Percentiles rank a stretch among this genome's conserved stretches.
Evolutionary conservation across 139 green algal genomes (phyloP).

Genomic region (Chlamydomonas sphaeroides): DNA sequence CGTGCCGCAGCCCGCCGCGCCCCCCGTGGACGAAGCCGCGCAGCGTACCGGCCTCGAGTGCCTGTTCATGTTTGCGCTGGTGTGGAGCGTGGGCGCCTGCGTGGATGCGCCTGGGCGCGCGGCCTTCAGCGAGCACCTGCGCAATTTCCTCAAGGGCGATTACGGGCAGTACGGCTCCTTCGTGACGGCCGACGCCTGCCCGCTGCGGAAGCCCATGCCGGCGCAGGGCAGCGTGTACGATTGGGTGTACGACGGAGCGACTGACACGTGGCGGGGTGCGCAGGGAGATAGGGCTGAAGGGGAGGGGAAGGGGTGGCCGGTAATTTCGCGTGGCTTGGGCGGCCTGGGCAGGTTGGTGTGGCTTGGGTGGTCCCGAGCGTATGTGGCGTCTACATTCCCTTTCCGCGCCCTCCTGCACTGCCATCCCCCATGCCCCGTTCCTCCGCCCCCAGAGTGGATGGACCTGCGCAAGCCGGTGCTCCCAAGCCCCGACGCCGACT

Average conservation of each 20-base stretch:
- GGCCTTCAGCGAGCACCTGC: conserved; percentile 28
- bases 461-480: conserved; percentile 47
- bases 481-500: conserved; percentile 50
- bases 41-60: conserved; percentile 39
- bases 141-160: conserved; percentile 42
- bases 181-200: conserved; percentile 6
- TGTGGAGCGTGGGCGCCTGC: conserved; percentile 68
- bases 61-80: conserved; percentile 67
- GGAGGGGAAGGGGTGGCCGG: no score
- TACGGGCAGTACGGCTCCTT: conserved; percentile 35
- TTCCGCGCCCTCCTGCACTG: no score
- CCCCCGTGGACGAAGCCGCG: neutral
- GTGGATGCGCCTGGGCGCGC: conserved; percentile 55
- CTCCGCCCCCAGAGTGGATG: conserved; percentile 47
- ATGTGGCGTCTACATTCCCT: no score
- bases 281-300: no score
- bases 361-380: no score
- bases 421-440: no score
- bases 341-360: no score
- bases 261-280: conserved; percentile 51
- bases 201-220: conserved; percentile 29
- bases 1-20: neutral
- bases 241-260: conserved; percentile 57
- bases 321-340: no score
- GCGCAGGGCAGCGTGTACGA: conserved; percentile 64